Percentiles rank a stretch among this genome's conserved stretches.
phyloP scores from a whole-genome alignment of 305 asterid species.

The Solanum chacoense region DNA sequence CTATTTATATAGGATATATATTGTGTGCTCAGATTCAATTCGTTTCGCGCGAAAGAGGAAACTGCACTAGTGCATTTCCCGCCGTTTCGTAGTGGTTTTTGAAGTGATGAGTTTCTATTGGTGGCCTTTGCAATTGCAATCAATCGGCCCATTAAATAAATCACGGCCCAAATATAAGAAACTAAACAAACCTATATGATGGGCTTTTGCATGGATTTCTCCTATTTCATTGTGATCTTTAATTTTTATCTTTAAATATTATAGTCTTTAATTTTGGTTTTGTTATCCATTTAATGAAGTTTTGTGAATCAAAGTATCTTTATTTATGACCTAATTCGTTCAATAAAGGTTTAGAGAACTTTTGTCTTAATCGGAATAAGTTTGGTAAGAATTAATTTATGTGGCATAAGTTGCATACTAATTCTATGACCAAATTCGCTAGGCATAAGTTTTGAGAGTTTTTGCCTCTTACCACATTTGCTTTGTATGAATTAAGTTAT shows the following conservation, averaged over 20 bases:
- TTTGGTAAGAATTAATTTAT: not conserved
- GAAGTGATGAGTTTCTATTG: not conserved
- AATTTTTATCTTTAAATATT: not conserved
- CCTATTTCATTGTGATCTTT: not conserved
- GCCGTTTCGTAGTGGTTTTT: constrained; percentile 11
- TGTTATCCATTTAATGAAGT: not conserved
- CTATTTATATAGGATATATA: not conserved
- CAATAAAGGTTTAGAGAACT: not conserved
- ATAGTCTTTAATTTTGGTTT: not conserved
- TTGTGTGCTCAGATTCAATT: not conserved
- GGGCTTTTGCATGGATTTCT: not conserved
- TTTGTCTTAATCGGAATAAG: not conserved
- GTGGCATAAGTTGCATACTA: not conserved
- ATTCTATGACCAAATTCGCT: not conserved
- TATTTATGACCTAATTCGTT: not conserved
- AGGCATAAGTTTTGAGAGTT: not conserved
- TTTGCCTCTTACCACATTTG: not conserved
- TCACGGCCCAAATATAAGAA: not conserved
- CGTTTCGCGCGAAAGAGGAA: constrained; percentile 28
- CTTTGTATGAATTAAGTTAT: not conserved
- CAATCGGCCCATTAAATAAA: not conserved
- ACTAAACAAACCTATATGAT: not conserved
- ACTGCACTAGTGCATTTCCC: constrained; percentile 17
- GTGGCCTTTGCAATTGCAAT: not conserved
- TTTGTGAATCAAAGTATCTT: not conserved